Evolutionary conservation across 2,329 filamentous ascomycete species (phyloP), one percentile per base, ranked within the genome.

Genomic region (Hymenoscyphus occultus): DNA sequence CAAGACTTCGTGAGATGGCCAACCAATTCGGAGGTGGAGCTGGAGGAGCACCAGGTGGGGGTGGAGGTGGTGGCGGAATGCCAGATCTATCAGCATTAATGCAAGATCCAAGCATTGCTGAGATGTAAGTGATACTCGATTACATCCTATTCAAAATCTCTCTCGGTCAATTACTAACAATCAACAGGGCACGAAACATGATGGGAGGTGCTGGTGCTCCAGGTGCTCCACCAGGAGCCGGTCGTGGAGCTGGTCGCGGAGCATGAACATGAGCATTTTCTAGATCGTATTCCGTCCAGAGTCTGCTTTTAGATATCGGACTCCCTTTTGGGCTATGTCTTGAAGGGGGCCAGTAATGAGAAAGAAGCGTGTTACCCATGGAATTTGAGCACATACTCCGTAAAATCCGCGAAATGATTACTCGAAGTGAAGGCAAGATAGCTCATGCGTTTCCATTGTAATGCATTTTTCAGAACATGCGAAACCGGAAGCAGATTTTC

Each of bases 71-170:
- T 60, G 90, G 90, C 56, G 94, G 94, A 60, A 93, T 97, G 90
- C 95, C 95, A 7, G 92, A 98, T 78, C 82, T 98, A 74, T 83
- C 85, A 64, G 84, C 84, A 70, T 81, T 99, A 78, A 97, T 99
- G 95, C 90, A 88, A 69, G 95, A 99, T 76, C 95, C 95, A 59
- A 90, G 81, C 76, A 90, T 99, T 78, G 92, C 92, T 56, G 92
- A 97, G 65, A 93, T 98, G 62, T 64, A 57, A 64, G 62, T 42
- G 5, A 32, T 42, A 28, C 31, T 31, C n/a, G 3, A 35, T 7
- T 31, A 0, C 48, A 5, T 7, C 6, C 14, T 13, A 19, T 28
- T 40, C 6, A 39, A 31, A 19, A 7, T 10, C 5, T 14, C 4
- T 19, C 19, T 39, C 9, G 9, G 5, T 31, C 31, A 57, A 35